Evolutionary conservation across 2,329 filamentous ascomycete species (phyloP).

Genomic region (Chalaropsis thielavioides): DNA sequence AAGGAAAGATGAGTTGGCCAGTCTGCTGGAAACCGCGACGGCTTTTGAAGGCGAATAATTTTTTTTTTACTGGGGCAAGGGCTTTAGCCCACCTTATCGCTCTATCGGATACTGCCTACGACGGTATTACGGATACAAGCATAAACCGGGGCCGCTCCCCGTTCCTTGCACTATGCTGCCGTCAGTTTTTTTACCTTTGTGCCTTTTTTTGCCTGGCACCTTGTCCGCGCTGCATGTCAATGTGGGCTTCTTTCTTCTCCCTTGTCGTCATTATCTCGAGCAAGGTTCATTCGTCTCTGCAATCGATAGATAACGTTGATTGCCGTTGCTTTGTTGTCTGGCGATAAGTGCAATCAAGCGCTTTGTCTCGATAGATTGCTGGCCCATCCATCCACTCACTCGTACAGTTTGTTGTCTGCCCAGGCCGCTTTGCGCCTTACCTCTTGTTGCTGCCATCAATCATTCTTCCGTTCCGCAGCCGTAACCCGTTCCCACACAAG

Average conservation of each 20-base stretch:
- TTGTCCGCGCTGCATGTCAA: too few relatives aligned
- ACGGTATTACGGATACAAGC: not conserved
- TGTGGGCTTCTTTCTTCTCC: not conserved
- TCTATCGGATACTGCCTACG: not conserved
- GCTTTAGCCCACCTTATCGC: constrained; percentile 13
- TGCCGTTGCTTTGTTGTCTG: not conserved
- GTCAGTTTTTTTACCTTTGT: too few relatives aligned
- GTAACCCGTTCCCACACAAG: not conserved
- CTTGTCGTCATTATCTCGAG: constrained; percentile 2
- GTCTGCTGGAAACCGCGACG: not conserved
- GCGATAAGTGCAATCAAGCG: too few relatives aligned
- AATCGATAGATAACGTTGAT: not conserved
- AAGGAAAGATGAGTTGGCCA: not conserved
- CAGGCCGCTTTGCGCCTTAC: not conserved
- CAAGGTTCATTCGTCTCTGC: not conserved
- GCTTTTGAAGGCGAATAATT: constrained; percentile 11
- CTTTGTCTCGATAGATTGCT: too few relatives aligned
- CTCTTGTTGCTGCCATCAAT: not conserved
- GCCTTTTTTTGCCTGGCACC: too few relatives aligned
- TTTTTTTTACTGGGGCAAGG: constrained; percentile 7
- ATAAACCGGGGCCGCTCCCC: not conserved
- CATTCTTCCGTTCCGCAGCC: not conserved
- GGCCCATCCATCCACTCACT: too few relatives aligned
- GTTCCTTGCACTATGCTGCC: not conserved
- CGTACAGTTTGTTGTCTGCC: not conserved